Evolutionary conservation across 768 basidiomycete genomes (phyloP), one percentile per base, ranked within the genome.

Genomic region (Mycena chlorophos): DNA sequence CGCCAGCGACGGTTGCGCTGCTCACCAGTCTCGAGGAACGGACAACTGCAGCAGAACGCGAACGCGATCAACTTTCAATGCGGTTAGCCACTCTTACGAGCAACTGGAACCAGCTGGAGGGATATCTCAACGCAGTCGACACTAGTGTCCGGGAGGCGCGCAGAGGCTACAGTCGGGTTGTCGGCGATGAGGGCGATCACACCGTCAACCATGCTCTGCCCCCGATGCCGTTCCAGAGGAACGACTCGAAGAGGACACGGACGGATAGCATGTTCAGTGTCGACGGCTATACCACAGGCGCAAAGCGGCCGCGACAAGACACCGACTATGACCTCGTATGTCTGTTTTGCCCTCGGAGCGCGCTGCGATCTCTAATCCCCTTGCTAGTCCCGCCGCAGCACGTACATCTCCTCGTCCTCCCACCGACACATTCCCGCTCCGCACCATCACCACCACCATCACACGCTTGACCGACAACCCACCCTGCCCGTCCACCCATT

Each of bases 211-310:
- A 46, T n/a, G 45, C 23, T 46, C 23, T 46, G 13, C 45, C 45
- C 6, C 45, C 45, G 27, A 4, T 46, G 13, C 26, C 45, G 13
- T 42, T 46, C 23, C 4, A 10, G 4, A 46, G 45, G 26, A 42
- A 42, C n/a, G 40, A 42, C 8, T 14, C 14, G 40, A 46, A 46
- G 27, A 25, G 45, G 20, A 46, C 45, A 25, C 8, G 45, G n/a
- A 46, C 45, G n/a, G 45, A 46, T 13, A 46, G 45, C 45, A 46
- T 46, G 45, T 25, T 46, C 13, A 46, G 45, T 27, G 13, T 46
- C 6, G 45, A 46, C 27, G 45, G 23, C 13, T 46, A 46, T 46
- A 25, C 13, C 25, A 13, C 45, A 20, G 26, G 14, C 5, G 22
- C 5, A 8, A 46, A 46, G 45, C 5, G 45, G 23, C 26, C 20